phyloP scores from a whole-genome alignment of 2,329 filamentous ascomycete genomes.

The Aspergillus brasiliensis region DNA sequence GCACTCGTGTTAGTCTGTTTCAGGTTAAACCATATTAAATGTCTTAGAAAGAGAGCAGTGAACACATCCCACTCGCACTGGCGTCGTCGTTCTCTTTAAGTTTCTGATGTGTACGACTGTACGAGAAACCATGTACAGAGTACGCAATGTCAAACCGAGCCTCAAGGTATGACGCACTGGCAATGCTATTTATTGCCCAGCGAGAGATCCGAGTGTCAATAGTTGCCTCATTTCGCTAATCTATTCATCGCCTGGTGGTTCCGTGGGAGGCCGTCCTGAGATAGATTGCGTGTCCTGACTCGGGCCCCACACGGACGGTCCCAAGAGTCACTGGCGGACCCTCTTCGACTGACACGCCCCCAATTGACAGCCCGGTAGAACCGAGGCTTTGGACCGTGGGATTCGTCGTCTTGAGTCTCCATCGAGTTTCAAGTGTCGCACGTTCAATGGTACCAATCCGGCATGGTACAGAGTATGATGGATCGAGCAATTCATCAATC shows the following conservation, averaged over 20 bases:
- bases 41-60: background rate
- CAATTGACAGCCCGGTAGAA: conserved; percentile 7
- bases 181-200: conserved; percentile 1
- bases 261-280: background rate
- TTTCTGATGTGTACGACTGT: background rate
- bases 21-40: background rate
- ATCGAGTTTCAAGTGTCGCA: background rate
- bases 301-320: conserved; percentile 2
- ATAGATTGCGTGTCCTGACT: conserved; percentile 11
- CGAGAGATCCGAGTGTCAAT: background rate
- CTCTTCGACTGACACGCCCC: conserved; percentile 5
- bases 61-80: background rate
- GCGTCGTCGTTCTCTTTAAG: background rate
- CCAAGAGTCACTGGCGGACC: background rate
- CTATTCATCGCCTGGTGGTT: background rate
- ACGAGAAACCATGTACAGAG: background rate
- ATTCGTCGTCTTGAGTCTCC: background rate
- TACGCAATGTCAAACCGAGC: background rate
- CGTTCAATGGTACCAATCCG: background rate
- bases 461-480: background rate
- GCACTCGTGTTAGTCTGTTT: background rate
- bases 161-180: background rate
- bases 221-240: conserved; percentile 4
- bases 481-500: background rate
- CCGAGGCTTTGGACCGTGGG: background rate